Evolutionary conservation across 257 asterid species (phyloP).

Genomic region (Misopates orontium): DNA sequence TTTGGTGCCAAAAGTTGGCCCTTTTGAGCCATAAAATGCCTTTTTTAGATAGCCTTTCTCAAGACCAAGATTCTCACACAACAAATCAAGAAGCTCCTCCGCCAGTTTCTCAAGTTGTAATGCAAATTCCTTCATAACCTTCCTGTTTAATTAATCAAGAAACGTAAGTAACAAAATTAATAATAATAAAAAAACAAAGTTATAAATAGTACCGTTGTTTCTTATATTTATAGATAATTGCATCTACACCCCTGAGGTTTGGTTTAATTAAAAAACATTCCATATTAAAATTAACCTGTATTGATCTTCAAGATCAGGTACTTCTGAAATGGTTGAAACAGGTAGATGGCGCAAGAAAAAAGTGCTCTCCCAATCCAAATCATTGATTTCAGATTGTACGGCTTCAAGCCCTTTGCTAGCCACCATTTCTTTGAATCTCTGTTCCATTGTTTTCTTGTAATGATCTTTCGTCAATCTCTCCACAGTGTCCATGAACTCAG

Average conservation of each 20-base stretch:
- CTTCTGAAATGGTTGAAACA: slow-evolving; percentile 43
- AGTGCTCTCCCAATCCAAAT: slow-evolving; percentile 66
- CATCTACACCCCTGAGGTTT: too few relatives aligned
- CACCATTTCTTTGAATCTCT: slow-evolving; percentile 57
- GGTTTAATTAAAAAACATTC: too few relatives aligned
- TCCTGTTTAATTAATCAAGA: slow-evolving; percentile 26
- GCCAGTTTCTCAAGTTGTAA: slow-evolving; percentile 49
- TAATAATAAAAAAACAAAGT: not conserved
- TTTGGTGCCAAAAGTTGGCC: slow-evolving; percentile 60
- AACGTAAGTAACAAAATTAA: not conserved
- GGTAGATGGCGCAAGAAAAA: slow-evolving; percentile 69
- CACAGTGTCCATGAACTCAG: slow-evolving; percentile 54
- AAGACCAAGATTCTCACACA: slow-evolving; percentile 61
- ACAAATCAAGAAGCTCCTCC: slow-evolving; percentile 52
- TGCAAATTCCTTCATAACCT: slow-evolving; percentile 55
- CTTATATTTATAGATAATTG: not conserved
- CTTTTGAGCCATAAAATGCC: slow-evolving; percentile 49
- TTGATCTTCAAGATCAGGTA: slow-evolving; percentile 55
- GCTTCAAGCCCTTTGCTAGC: slow-evolving; percentile 49
- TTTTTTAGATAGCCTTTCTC: slow-evolving; percentile 57
- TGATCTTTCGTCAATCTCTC: slow-evolving; percentile 60
- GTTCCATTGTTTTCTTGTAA: slow-evolving; percentile 55
- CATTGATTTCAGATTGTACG: slow-evolving; percentile 50
- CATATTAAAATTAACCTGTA: slow-evolving; percentile 38
- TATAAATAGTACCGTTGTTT: not conserved